Base-by-base conservation (phyloP, 805 yeast species). In the Ogataea paraovalis region DNA sequence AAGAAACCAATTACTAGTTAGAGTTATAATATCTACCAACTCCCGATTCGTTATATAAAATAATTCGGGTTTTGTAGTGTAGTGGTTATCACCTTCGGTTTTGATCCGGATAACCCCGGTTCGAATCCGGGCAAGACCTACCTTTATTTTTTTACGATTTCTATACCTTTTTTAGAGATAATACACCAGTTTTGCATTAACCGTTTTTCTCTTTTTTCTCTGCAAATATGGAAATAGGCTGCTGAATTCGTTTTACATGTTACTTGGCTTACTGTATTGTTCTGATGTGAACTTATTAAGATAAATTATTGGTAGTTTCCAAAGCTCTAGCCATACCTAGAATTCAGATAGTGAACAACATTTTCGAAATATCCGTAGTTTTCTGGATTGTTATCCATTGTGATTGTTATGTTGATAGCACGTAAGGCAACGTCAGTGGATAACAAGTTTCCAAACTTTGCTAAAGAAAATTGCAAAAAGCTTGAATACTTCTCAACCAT, bases 51-150 rank as follows among this genome's bases (percentile, higher is more conserved):
- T 25, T 25, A 25, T 13, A 19, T 10, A 14, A 3, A 14, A 13
- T 3, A 23, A 9, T 42, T 22, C 40, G 10, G 70, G 69, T 66
- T 66, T 66, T 78, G 78, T 81, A 79, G 85, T 80, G 85, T 81
- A 81, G 85, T 79, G 85, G 85, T 81, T 79, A 81, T 81, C 85
- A 81, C 86, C 73, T 74, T 79, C 79, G 85, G 85, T 81, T 81
- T 78, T 81, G 86, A 81, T 81, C 86, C 86, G 78, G 68, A 73
- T 81, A 79, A 81, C 86, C 85, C 85, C 85, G 80, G 86, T 81
- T 81, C 87, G 86, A 81, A 79, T 79, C 86, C 86, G 86, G 86
- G 86, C 77, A 78, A 78, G 87, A 80, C 85, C 86, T 80, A 80
- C 85, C 86, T 80, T 51, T 51, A 48, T 56, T 57, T 59, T 59